These are phyloP conservation scores for Yamadazyma endophytica DNA, from an alignment of 805 yeast species.

Conservation along the genomic window DNA sequence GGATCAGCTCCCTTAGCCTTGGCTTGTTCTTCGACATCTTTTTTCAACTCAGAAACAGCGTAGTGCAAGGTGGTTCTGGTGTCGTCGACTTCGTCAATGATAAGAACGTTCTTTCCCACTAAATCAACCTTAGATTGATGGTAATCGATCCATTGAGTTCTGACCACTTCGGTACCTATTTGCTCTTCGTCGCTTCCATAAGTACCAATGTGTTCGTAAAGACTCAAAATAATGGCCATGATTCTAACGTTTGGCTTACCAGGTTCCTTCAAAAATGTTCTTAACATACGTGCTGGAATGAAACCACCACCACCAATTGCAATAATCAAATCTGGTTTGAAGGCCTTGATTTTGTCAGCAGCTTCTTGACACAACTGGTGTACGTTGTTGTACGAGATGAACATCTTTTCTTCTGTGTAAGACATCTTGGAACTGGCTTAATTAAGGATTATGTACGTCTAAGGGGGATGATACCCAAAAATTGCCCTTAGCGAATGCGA, in stretches of 20 bases:
- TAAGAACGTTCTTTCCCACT: constrained; percentile 65
- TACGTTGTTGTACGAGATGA: constrained; percentile 76
- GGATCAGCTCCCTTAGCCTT: constrained; percentile 45
- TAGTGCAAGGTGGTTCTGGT: constrained; percentile 81
- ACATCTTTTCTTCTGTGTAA: constrained; percentile 49
- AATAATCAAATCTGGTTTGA: constrained; percentile 85
- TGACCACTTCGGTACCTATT: constrained; percentile 59
- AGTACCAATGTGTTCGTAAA: constrained; percentile 78
- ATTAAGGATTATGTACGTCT: too few relatives aligned
- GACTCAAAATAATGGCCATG: constrained; percentile 89
- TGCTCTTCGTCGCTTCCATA: constrained; percentile 52
- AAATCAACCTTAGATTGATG: constrained; percentile 56
- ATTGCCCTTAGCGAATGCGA: too few relatives aligned
- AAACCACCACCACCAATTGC: constrained; percentile 99
- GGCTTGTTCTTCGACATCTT: constrained; percentile 65
- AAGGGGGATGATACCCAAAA: too few relatives aligned
- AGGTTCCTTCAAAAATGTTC: constrained; percentile 86
- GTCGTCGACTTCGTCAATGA: constrained; percentile 84
- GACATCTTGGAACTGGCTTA: constrained; percentile 16
- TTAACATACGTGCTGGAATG: constrained; percentile 93
- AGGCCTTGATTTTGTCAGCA: constrained; percentile 58
- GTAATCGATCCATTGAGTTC: constrained; percentile 85
- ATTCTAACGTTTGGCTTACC: constrained; percentile 87
- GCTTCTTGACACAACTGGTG: constrained; percentile 68
- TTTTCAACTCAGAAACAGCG: constrained; percentile 69